These are phyloP conservation scores for Brachypodium distachyon DNA, from an alignment of 202 grass and related monocot genomes.

Conservation along the genomic window DNA sequence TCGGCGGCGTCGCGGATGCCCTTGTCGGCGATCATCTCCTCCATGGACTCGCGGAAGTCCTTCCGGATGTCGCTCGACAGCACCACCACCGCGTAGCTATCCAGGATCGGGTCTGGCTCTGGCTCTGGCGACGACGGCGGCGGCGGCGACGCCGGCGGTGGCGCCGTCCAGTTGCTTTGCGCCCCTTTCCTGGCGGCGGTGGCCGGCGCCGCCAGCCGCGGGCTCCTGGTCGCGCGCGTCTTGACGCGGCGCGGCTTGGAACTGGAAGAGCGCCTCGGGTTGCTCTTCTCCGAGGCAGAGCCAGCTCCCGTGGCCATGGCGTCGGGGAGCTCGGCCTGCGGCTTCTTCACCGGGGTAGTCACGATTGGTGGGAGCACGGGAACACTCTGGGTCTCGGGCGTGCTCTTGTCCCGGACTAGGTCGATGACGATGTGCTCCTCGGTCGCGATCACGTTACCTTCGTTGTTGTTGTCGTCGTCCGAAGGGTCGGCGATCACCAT, in stretches of 20 bases:
- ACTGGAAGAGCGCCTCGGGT: slow-evolving; percentile 24
- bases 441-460: slow-evolving; percentile 51
- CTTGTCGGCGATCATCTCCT: slow-evolving; percentile 76
- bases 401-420: slow-evolving; percentile 4
- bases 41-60: slow-evolving; percentile 88
- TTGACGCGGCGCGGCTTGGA: slow-evolving; percentile 30
- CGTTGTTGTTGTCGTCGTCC: background rate
- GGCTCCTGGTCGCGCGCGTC: slow-evolving; percentile 38
- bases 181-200: slow-evolving; percentile 1
- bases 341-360: slow-evolving; percentile 29
- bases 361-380: slow-evolving; percentile 63
- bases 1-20: slow-evolving; percentile 48
- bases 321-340: background rate
- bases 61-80: slow-evolving; percentile 43
- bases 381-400: too few relatives aligned
- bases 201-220: slow-evolving; percentile 19
- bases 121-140: background rate
- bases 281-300: slow-evolving; percentile 17
- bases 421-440: slow-evolving; percentile 67
- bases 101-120: too few relatives aligned
- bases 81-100: slow-evolving; percentile 67
- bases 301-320: background rate
- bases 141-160: background rate
- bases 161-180: background rate
- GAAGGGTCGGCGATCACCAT: background rate